These are phyloP conservation scores for Medicago arabica DNA, from an alignment of 306 rosid species.

Conservation along the genomic window DNA sequence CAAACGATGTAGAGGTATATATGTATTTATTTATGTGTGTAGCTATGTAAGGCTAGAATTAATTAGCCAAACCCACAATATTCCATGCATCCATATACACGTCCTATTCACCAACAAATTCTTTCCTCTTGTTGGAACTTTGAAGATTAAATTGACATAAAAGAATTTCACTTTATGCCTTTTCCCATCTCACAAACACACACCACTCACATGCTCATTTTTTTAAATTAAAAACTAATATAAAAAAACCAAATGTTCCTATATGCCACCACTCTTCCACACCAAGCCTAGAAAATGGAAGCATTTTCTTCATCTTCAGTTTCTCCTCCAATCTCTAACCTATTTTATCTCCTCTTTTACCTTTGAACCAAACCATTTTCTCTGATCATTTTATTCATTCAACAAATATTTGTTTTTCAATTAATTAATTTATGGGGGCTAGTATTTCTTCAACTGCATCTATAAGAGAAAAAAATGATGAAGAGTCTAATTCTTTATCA, in stretches of 20 bases:
- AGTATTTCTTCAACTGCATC: slow-evolving; percentile 47
- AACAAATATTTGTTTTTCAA: background rate
- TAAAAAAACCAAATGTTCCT: slow-evolving; percentile 1
- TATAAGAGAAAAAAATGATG: slow-evolving; percentile 26
- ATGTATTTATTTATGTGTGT: background rate
- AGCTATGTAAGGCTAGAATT: background rate
- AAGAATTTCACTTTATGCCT: slow-evolving; percentile 45
- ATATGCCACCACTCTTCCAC: slow-evolving; percentile 35
- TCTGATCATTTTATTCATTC: background rate
- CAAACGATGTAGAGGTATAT: background rate
- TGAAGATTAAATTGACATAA: slow-evolving; percentile 8
- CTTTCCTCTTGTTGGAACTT: slow-evolving; percentile 25
- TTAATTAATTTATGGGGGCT: slow-evolving; percentile 59
- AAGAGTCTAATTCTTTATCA: slow-evolving; percentile 25
- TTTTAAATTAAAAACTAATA: background rate
- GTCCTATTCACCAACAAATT: slow-evolving; percentile 24
- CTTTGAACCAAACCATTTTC: slow-evolving; percentile 29
- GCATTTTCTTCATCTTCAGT: slow-evolving; percentile 30
- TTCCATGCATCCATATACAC: slow-evolving; percentile 43
- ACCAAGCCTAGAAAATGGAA: slow-evolving; percentile 47
- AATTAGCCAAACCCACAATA: background rate
- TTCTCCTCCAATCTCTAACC: slow-evolving; percentile 35
- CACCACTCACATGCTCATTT: slow-evolving; percentile 18
- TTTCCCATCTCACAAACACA: slow-evolving; percentile 32
- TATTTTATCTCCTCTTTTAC: slow-evolving; percentile 56